Conservation (phyloP, 1,139 yeast genomes). For the Geotrichum fermentans region DNA sequence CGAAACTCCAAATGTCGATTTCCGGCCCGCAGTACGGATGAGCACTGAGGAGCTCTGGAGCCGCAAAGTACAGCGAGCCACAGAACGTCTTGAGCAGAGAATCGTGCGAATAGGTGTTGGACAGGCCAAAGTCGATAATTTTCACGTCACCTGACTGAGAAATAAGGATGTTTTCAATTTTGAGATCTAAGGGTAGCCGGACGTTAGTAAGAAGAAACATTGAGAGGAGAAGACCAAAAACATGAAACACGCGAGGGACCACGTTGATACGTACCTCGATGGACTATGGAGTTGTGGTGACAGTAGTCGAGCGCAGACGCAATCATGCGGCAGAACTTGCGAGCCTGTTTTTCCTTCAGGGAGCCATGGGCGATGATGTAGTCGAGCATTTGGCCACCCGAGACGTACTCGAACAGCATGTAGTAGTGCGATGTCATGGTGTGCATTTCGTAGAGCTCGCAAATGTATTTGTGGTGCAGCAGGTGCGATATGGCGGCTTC, state of each 20-base stretch:
- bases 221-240: not conserved
- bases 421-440: constrained; percentile 96
- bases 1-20: constrained; percentile 97
- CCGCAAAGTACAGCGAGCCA: constrained; percentile 95
- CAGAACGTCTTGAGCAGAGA: constrained; percentile 84
- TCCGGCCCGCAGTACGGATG: constrained; percentile 94
- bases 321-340: constrained; percentile 91
- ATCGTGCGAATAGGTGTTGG: constrained; percentile 73
- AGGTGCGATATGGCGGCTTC: constrained; percentile 92
- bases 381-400: constrained; percentile 96
- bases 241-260: not conserved
- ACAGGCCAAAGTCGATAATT: constrained; percentile 90
- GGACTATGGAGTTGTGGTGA: constrained; percentile 90
- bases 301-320: constrained; percentile 91
- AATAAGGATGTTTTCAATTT: constrained; percentile 93
- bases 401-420: constrained; percentile 92
- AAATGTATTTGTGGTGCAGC: constrained; percentile 85
- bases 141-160: constrained; percentile 90
- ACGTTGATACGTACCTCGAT: constrained; percentile 48
- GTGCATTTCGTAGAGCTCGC: constrained; percentile 86
- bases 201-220: not conserved
- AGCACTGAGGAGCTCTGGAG: constrained; percentile 90
- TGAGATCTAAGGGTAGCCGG: constrained; percentile 50
- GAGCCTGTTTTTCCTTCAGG: constrained; percentile 85
- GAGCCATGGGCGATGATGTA: constrained; percentile 96